Evolutionary conservation across 2,329 filamentous ascomycete species (phyloP).

Genomic region (Lachnellula occidentalis): DNA sequence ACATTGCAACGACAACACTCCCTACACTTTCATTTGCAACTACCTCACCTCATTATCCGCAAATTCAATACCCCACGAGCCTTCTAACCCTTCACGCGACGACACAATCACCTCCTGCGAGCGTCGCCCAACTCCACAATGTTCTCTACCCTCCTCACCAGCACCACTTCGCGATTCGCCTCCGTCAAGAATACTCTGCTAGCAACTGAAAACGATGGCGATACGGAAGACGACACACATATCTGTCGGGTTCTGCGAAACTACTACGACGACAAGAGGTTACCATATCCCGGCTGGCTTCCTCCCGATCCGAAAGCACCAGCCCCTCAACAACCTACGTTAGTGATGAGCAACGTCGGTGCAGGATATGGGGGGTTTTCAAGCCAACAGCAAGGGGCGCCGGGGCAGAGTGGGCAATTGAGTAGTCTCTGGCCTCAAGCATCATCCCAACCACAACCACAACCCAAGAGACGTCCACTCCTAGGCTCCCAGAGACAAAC

Average conservation of each 20-base stretch:
- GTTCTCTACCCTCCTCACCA: conserved; percentile 69
- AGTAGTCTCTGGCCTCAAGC: conserved; percentile 26
- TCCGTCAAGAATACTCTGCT: conserved; percentile 62
- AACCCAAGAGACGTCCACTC: neutral
- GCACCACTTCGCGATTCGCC: conserved; percentile 59
- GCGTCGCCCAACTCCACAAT: conserved; percentile 39
- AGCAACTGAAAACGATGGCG: conserved; percentile 62
- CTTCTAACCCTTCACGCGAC: too few species aligned
- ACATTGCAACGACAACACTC: too few species aligned
- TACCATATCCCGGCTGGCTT: conserved; percentile 78
- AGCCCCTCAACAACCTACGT: conserved; percentile 44
- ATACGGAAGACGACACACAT: conserved; percentile 86
- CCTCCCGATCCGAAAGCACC: conserved; percentile 79
- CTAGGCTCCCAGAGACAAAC: neutral
- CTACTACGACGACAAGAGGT: conserved; percentile 88
- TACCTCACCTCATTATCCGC: too few species aligned
- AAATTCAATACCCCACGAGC: too few species aligned
- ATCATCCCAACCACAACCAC: conserved; percentile 34
- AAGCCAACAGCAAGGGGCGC: conserved; percentile 30
- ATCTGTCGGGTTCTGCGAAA: conserved; percentile 87
- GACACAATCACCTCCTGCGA: neutral
- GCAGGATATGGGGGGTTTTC: conserved; percentile 45
- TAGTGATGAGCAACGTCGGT: conserved; percentile 45
- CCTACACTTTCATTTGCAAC: too few species aligned
- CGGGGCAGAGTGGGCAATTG: conserved; percentile 22